Conservation (phyloP, 1,139 yeast species). For the Kodamaea anthophila region DNA sequence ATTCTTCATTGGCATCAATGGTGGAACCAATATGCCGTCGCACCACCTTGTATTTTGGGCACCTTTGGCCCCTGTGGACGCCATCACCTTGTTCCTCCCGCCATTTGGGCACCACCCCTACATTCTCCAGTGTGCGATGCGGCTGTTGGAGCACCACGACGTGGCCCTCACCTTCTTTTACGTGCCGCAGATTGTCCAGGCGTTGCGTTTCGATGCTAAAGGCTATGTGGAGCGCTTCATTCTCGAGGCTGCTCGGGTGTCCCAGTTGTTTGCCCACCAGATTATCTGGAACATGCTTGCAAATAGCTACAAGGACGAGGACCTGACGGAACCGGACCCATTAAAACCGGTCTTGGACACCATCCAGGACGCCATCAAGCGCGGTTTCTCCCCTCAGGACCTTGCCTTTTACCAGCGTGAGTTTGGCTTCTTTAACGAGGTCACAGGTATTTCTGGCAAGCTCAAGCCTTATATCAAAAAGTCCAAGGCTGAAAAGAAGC, state of each 20-base stretch:
- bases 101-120: slow-evolving; percentile 62
- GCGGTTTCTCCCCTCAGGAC: slow-evolving; percentile 55
- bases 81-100: slow-evolving; percentile 80
- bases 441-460: slow-evolving; percentile 89
- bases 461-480: slow-evolving; percentile 90
- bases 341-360: slow-evolving; percentile 79
- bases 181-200: slow-evolving; percentile 96
- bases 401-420: slow-evolving; percentile 70
- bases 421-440: slow-evolving; percentile 84
- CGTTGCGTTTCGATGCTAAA: slow-evolving; percentile 69
- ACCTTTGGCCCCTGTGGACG: slow-evolving; percentile 75
- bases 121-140: slow-evolving; percentile 80
- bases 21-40: slow-evolving; percentile 33
- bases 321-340: slow-evolving; percentile 69
- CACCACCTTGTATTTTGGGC: slow-evolving; percentile 63
- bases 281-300: slow-evolving; percentile 98
- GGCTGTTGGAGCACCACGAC: slow-evolving; percentile 84
- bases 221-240: slow-evolving; percentile 90
- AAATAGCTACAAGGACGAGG: slow-evolving; percentile 86
- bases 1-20: slow-evolving; percentile 44
- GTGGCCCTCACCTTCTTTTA: slow-evolving; percentile 88
- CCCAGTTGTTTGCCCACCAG: slow-evolving; percentile 92
- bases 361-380: slow-evolving; percentile 63
- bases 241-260: slow-evolving; percentile 85
- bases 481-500: slow-evolving; percentile 92